phyloP scores from a whole-genome alignment of 805 yeast species.

The Ogataea pini region DNA sequence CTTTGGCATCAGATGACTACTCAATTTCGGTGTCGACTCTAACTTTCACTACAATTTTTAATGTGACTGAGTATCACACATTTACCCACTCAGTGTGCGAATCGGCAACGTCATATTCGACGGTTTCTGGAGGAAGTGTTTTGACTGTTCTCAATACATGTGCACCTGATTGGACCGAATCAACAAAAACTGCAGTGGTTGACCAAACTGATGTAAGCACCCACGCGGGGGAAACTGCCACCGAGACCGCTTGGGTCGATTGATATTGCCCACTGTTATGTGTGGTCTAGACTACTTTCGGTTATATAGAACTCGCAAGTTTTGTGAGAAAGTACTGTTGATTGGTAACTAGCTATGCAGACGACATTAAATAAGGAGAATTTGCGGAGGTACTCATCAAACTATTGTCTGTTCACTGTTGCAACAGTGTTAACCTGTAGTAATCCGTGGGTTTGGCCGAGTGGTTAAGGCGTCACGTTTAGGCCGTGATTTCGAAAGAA shows the following conservation, averaged over 20 bases:
- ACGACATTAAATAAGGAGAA: neutral
- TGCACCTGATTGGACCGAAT: slow-evolving; percentile 20
- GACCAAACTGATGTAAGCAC: slow-evolving; percentile 6
- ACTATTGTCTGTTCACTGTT: neutral
- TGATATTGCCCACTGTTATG: neutral
- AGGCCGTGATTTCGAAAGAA: slow-evolving; percentile 33
- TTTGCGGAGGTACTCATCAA: neutral
- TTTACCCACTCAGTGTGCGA: slow-evolving; percentile 6
- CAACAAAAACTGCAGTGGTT: slow-evolving; percentile 7
- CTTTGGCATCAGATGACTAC: slow-evolving; percentile 2
- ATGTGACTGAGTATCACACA: slow-evolving; percentile 15
- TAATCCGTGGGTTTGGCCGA: slow-evolving; percentile 31
- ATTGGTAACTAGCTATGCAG: neutral
- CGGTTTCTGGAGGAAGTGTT: slow-evolving; percentile 5
- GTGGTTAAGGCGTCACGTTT: slow-evolving; percentile 35
- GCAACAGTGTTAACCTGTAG: neutral
- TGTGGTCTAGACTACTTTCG: neutral
- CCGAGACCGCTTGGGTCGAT: slow-evolving; percentile 14
- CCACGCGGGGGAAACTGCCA: slow-evolving; percentile 4
- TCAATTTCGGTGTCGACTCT: slow-evolving; percentile 9
- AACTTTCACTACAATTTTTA: slow-evolving; percentile 6
- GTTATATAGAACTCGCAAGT: neutral
- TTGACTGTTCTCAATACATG: slow-evolving; percentile 20
- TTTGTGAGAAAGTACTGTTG: neutral
- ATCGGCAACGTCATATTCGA: slow-evolving; percentile 6